A percentile compares a stretch with the other conserved stretches of the same genome.
These are phyloP conservation scores for Excoecaria cochinchinensis DNA, from an alignment of 345 rosid species.

Conservation along the genomic window DNA sequence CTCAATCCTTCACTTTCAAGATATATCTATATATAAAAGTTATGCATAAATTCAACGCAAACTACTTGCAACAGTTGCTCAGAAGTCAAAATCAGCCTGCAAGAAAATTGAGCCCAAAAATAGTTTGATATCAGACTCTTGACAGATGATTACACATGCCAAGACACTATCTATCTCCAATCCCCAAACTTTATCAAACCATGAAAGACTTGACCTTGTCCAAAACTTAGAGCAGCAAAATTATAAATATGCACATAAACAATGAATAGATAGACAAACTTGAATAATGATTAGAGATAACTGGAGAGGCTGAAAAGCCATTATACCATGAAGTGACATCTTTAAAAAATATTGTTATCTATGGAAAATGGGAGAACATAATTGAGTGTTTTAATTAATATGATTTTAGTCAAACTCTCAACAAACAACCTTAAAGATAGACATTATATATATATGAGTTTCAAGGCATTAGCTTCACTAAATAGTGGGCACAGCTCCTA, in stretches of 20 bases:
- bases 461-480: not conserved
- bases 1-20: not conserved
- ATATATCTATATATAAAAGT: not conserved
- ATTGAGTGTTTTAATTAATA: no score
- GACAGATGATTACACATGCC: not conserved
- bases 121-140: not conserved
- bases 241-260: not conserved
- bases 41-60: not conserved
- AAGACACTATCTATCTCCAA: not conserved
- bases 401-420: not conserved
- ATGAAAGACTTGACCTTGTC: slow-evolving; percentile 7
- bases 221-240: not conserved
- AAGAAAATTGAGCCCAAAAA: not conserved
- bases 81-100: not conserved
- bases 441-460: not conserved
- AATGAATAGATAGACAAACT: not conserved
- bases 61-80: not conserved
- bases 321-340: no score
- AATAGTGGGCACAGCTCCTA: not conserved
- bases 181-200: not conserved
- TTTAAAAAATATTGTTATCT: no score
- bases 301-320: not conserved
- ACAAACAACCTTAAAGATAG: not conserved
- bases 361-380: no score
- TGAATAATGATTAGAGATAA: not conserved